Percentiles rank a stretch among this genome's conserved stretches.
These are phyloP conservation scores for Alloteropsis angusta DNA, from an alignment of 202 grass and related monocot species.

Conservation along the genomic window DNA sequence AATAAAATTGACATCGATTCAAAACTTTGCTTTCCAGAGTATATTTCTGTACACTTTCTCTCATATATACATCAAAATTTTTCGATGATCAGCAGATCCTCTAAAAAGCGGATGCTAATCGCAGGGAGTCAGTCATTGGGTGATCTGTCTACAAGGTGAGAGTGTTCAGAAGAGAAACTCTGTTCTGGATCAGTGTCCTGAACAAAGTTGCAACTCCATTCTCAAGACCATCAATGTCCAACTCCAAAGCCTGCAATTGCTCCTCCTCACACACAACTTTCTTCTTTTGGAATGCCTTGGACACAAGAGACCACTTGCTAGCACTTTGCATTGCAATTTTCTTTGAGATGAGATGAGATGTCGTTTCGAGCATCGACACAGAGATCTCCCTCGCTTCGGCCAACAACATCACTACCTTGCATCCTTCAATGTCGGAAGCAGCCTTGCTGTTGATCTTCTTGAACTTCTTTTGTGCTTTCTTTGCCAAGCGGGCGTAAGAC, in stretches of 20 bases:
- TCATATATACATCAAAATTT: slow-evolving; percentile 14
- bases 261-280: background rate
- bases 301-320: slow-evolving; percentile 47
- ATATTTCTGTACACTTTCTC: slow-evolving; percentile 7
- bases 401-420: slow-evolving; percentile 17
- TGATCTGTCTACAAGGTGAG: slow-evolving; percentile 39
- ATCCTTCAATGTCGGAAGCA: slow-evolving; percentile 3
- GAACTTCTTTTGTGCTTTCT: slow-evolving; percentile 39
- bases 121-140: background rate
- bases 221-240: slow-evolving; percentile 33
- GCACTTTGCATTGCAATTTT: background rate
- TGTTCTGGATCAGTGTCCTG: slow-evolving; percentile 44
- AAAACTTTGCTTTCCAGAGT: background rate
- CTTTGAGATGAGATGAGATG: slow-evolving; percentile 8
- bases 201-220: slow-evolving; percentile 29
- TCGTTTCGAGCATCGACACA: slow-evolving; percentile 34
- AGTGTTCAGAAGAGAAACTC: slow-evolving; percentile 57
- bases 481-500: slow-evolving; percentile 13
- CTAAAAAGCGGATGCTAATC: slow-evolving; percentile 20
- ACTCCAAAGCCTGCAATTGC: slow-evolving; percentile 18
- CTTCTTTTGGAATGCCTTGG: slow-evolving; percentile 13
- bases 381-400: slow-evolving; percentile 34
- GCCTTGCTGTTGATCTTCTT: slow-evolving; percentile 33
- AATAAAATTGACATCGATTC: background rate
- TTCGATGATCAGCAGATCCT: slow-evolving; percentile 23